Evolutionary conservation across 306 rosid genomes (phyloP).

Genomic region (Corylus heterophylla): DNA sequence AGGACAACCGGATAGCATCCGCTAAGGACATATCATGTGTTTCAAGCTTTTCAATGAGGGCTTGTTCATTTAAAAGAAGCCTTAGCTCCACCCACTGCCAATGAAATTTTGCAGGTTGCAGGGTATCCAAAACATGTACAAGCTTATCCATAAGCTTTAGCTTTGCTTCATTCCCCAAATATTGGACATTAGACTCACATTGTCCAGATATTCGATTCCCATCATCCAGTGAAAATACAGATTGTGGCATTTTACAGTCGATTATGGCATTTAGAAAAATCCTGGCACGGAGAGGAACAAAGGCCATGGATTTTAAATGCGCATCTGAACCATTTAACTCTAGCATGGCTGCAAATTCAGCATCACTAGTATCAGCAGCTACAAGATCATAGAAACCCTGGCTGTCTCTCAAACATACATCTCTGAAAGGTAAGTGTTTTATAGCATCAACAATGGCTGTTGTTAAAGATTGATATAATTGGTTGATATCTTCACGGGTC

Average conservation of each 20-base stretch:
- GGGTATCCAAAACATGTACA: constrained; percentile 73
- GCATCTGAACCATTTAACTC: constrained; percentile 76
- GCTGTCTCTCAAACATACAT: constrained; percentile 84
- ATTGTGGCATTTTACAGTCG: constrained; percentile 80
- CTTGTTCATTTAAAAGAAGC: constrained; percentile 91
- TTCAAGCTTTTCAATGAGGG: constrained; percentile 73
- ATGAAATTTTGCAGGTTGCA: constrained; percentile 94
- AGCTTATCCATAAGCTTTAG: constrained; percentile 83
- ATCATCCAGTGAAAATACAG: constrained; percentile 42
- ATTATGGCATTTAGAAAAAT: constrained; percentile 79
- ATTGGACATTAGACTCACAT: constrained; percentile 56
- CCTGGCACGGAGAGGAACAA: constrained; percentile 93
- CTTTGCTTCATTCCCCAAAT: constrained; percentile 56
- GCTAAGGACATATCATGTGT: constrained; percentile 56
- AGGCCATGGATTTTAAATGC: constrained; percentile 73
- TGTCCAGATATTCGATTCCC: constrained; percentile 56
- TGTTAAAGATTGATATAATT: constrained; percentile 67
- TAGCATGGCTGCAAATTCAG: constrained; percentile 77
- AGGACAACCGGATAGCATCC: constrained; percentile 75
- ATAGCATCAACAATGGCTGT: constrained; percentile 71
- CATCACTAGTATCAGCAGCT: constrained; percentile 69
- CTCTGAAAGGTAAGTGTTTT: constrained; percentile 87
- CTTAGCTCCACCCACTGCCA: constrained; percentile 99
- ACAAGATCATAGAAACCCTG: constrained; percentile 83
- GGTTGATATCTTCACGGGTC: constrained; percentile 73